These are phyloP conservation scores for Berberis thunbergii DNA, from an alignment of 164 flowering plant species.

Conservation along the genomic window DNA sequence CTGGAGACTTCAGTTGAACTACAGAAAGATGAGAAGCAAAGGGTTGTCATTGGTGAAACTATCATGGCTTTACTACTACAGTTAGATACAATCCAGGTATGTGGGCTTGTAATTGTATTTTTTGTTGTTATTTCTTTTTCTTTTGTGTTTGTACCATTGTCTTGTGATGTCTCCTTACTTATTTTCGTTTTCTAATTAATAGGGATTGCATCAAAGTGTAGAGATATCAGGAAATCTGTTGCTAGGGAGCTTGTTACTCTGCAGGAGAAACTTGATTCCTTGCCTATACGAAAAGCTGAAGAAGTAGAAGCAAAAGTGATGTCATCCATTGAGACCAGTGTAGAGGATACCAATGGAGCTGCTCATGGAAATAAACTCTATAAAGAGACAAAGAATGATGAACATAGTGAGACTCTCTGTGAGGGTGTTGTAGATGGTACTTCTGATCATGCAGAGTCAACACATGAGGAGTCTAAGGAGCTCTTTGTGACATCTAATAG, in stretches of 20 bases:
- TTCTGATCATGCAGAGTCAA: too few relatives aligned
- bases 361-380: too few relatives aligned
- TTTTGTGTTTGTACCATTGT: not conserved
- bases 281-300: not conserved
- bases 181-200: not conserved
- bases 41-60: constrained; percentile 37
- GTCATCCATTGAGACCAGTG: not conserved
- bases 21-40: constrained; percentile 28
- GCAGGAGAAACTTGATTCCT: constrained; percentile 58
- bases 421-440: too few relatives aligned
- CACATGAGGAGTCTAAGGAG: too few relatives aligned
- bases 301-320: too few relatives aligned
- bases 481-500: too few relatives aligned
- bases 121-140: not conserved
- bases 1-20: constrained; percentile 27
- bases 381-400: too few relatives aligned
- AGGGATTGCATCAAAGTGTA: constrained; percentile 57
- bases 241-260: constrained; percentile 55
- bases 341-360: not conserved
- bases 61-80: constrained; percentile 61
- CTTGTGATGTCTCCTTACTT: not conserved
- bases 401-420: too few relatives aligned
- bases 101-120: not conserved
- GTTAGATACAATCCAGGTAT: constrained; percentile 70
- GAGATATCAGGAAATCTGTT: constrained; percentile 60